Percentiles rank a stretch among this genome's conserved stretches.
Evolutionary conservation across 176 grass and related monocot genomes (phyloP).

Genomic region (Poa annua): DNA sequence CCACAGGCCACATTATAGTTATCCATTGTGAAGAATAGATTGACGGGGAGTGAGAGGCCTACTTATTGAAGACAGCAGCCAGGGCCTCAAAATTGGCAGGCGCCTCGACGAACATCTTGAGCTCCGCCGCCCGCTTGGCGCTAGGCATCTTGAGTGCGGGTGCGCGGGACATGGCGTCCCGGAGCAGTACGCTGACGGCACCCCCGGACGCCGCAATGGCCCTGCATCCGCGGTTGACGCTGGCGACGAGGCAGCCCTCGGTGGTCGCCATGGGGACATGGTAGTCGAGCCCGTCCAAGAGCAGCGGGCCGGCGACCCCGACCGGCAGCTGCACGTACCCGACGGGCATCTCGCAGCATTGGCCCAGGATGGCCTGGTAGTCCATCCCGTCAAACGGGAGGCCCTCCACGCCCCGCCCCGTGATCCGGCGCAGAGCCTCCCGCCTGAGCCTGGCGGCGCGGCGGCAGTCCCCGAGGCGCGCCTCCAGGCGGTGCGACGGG

Average conservation of each 20-base stretch:
- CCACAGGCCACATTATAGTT: not conserved
- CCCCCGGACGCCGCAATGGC: slow-evolving; percentile 63
- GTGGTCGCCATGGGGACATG: slow-evolving; percentile 78
- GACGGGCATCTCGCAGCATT: slow-evolving; percentile 79
- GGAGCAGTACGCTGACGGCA: slow-evolving; percentile 53
- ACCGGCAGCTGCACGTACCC: slow-evolving; percentile 70
- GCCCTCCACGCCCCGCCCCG: slow-evolving; percentile 57
- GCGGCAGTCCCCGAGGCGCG: slow-evolving; percentile 52
- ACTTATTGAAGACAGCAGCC: slow-evolving; percentile 65
- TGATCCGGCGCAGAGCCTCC: slow-evolving; percentile 67
- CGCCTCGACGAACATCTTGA: slow-evolving; percentile 64
- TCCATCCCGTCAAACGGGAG: slow-evolving; percentile 73
- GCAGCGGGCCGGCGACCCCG: slow-evolving; percentile 68
- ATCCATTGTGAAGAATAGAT: slow-evolving; percentile 5
- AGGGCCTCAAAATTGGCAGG: slow-evolving; percentile 58
- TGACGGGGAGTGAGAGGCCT: slow-evolving; percentile 27
- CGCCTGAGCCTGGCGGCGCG: slow-evolving; percentile 59
- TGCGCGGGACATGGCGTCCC: slow-evolving; percentile 67
- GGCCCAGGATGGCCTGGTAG: slow-evolving; percentile 62
- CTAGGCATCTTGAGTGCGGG: slow-evolving; percentile 60
- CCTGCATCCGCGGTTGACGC: slow-evolving; percentile 70
- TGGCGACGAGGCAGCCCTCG: slow-evolving; percentile 80
- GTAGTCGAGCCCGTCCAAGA: slow-evolving; percentile 59
- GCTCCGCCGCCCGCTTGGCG: slow-evolving; percentile 52
- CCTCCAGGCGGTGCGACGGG: slow-evolving; percentile 59